These are phyloP conservation scores for Brasilioporus rufonigricans DNA, from an alignment of 768 basidiomycete species.

Conservation along the genomic window DNA sequence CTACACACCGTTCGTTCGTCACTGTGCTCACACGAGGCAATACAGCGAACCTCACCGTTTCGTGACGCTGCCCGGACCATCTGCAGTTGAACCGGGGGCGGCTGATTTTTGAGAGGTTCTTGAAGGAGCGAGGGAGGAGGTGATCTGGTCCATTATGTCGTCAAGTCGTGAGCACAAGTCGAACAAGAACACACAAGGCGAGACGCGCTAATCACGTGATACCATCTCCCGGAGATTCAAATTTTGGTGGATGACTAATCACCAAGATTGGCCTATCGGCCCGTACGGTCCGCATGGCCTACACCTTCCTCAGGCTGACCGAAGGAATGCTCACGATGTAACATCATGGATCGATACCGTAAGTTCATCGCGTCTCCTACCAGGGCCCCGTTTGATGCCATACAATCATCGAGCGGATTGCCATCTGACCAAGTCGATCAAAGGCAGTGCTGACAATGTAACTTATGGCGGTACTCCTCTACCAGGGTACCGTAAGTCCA, in stretches of 20 bases:
- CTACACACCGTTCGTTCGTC: constrained; percentile 35
- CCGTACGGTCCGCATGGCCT: neutral
- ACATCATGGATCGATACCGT: too few relatives aligned
- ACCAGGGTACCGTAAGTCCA: neutral
- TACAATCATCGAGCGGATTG: too few relatives aligned
- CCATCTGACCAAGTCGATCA: too few relatives aligned
- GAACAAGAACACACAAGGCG: constrained; percentile 5
- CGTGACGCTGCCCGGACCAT: constrained; percentile 73
- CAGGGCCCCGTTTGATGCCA: too few relatives aligned
- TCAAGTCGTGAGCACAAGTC: neutral
- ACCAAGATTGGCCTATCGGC: neutral
- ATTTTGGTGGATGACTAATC: neutral
- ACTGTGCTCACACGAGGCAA: neutral
- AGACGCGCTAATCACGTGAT: constrained; percentile 35
- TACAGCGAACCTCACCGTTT: constrained; percentile 58
- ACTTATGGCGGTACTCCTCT: too few relatives aligned
- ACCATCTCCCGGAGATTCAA: neutral
- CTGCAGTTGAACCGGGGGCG: constrained; percentile 48
- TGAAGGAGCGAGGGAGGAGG: constrained; percentile 58
- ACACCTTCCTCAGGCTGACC: too few relatives aligned
- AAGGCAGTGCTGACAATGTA: neutral
- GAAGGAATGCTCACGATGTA: too few relatives aligned
- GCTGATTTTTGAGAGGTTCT: constrained; percentile 58
- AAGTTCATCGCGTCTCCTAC: too few relatives aligned
- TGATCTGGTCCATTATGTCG: constrained; percentile 66